A percentile compares a stretch with the other conserved stretches of the same genome.
Conservation (phyloP, 495 filamentous ascomycete species). For the Penicillium soppii region DNA sequence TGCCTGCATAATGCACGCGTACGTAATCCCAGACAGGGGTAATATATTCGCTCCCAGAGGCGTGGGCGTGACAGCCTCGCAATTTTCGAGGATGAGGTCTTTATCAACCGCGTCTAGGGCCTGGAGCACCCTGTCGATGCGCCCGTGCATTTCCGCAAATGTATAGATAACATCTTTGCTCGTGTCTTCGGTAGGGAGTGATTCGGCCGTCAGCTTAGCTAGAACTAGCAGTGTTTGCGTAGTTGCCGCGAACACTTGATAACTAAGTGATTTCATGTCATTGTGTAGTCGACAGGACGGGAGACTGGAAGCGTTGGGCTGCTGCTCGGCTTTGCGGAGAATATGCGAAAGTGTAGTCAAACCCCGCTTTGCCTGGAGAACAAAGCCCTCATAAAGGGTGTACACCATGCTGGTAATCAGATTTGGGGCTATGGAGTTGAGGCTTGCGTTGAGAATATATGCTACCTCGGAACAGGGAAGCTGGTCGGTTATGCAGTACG, state of each 20-base stretch:
- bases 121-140: constrained; percentile 5
- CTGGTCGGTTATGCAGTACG: too few species aligned
- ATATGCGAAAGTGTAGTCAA: constrained; percentile 6
- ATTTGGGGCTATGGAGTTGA: not conserved
- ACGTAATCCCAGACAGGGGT: constrained; percentile 4
- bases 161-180: constrained; percentile 5
- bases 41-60: not conserved
- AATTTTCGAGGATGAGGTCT: constrained; percentile 4
- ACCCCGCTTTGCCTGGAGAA: constrained; percentile 12
- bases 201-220: constrained; percentile 2
- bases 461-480: too few species aligned
- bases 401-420: constrained; percentile 1
- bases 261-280: constrained; percentile 11
- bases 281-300: constrained; percentile 3
- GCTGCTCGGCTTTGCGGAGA: constrained; percentile 7
- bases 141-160: constrained; percentile 10
- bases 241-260: constrained; percentile 9
- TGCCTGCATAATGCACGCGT: constrained; percentile 9
- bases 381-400: constrained; percentile 14
- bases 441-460: not conserved
- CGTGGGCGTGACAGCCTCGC: not conserved
- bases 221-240: constrained; percentile 3
- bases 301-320: constrained; percentile 6
- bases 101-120: constrained; percentile 3
- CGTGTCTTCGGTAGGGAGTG: constrained; percentile 2